Evolutionary conservation across 2,329 filamentous ascomycete species (phyloP).

Genomic region (Phoma sp.): DNA sequence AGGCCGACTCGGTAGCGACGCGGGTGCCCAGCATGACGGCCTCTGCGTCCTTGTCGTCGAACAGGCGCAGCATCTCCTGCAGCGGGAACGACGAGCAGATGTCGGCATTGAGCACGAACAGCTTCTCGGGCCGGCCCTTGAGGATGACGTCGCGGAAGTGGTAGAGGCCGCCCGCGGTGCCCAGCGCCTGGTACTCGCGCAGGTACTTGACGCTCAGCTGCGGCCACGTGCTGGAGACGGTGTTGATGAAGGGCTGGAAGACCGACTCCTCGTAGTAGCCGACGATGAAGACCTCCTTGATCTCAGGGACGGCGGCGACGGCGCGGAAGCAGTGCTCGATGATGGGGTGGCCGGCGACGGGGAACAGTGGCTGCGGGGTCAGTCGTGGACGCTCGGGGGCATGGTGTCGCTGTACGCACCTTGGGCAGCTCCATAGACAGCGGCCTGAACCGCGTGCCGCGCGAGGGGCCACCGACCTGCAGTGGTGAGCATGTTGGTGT

Average conservation of each 20-base stretch:
- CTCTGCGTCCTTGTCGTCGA: conserved; percentile 93
- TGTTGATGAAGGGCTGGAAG: conserved; percentile 98
- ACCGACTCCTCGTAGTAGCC: conserved; percentile 98
- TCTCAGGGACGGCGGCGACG: conserved; percentile 85
- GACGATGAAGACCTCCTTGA: conserved; percentile 96
- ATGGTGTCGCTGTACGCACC: conserved; percentile 56
- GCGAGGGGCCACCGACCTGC: conserved; percentile 91
- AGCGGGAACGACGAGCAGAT: conserved; percentile 99
- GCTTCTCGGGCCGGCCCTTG: conserved; percentile 90
- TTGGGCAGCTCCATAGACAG: conserved; percentile 95
- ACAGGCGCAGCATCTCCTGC: conserved; percentile 92
- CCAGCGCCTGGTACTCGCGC: conserved; percentile 94
- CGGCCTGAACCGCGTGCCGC: conserved; percentile 94
- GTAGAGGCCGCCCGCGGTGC: conserved; percentile 95
- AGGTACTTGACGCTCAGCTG: conserved; percentile 92
- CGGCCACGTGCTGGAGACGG: conserved; percentile 82
- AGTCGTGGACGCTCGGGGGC: background rate
- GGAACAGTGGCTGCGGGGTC: conserved; percentile 80
- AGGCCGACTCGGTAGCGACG: conserved; percentile 87
- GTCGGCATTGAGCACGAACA: conserved; percentile 97
- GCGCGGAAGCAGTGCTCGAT: conserved; percentile 97
- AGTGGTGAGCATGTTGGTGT: conserved; percentile 32
- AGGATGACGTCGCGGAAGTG: conserved; percentile 99
- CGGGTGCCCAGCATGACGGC: conserved; percentile 94
- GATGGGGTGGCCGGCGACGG: conserved; percentile 97